phyloP scores from a whole-genome alignment of 176 grass and related monocot genomes.

The Puya raimondii region DNA sequence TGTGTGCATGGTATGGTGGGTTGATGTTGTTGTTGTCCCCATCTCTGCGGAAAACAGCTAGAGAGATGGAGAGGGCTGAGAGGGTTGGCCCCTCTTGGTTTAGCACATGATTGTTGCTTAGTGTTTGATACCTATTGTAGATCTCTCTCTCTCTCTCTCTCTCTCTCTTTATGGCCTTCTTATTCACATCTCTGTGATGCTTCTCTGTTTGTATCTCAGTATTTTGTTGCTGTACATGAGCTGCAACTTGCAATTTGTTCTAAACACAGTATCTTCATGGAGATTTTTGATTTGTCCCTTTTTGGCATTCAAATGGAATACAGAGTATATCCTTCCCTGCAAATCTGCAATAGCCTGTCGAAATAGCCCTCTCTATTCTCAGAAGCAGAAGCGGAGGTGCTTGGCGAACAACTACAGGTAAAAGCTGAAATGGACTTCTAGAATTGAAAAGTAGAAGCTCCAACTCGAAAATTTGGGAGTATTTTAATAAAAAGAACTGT shows the following conservation, averaged over 20 bases:
- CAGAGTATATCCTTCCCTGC: too few species aligned
- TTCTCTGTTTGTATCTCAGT: slow-evolving; percentile 23
- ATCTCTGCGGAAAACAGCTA: not conserved
- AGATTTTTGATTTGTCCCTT: not conserved
- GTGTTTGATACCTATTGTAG: not conserved
- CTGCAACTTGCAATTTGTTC: not conserved
- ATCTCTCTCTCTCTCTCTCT: not conserved
- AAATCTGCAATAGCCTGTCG: too few species aligned
- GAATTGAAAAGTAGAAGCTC: too few species aligned
- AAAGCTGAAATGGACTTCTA: too few species aligned
- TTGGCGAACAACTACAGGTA: too few species aligned
- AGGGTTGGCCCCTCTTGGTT: not conserved
- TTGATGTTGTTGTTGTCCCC: not conserved
- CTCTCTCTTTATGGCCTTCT: not conserved
- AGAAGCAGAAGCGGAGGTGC: too few species aligned
- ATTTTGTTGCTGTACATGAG: not conserved
- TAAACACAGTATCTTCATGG: not conserved
- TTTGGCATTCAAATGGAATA: not conserved
- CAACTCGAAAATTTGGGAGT: too few species aligned
- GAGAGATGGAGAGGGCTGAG: not conserved
- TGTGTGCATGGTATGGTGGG: too few species aligned
- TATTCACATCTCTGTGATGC: slow-evolving; percentile 25
- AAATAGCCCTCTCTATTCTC: too few species aligned
- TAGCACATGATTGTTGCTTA: not conserved
- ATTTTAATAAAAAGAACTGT: too few species aligned